These are phyloP conservation scores for Helminthosporium solani DNA, from an alignment of 2,329 filamentous ascomycete species.

Conservation along the genomic window DNA sequence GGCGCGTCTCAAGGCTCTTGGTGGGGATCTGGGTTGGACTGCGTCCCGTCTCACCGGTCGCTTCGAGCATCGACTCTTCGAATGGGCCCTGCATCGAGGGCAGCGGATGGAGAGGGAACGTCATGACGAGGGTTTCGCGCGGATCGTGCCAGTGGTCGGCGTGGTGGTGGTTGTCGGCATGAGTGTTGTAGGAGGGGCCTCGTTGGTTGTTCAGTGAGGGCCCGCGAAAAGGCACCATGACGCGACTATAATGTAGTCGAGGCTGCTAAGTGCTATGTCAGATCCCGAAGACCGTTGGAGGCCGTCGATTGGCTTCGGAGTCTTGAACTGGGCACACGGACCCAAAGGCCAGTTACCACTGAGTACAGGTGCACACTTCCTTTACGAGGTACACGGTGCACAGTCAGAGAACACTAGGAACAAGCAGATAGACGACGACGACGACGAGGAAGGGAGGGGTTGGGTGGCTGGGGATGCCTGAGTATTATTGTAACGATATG, in stretches of 20 bases:
- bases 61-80: constrained; percentile 76
- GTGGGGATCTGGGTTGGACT: constrained; percentile 46
- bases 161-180: constrained; percentile 11
- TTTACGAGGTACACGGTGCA: too few relatives aligned
- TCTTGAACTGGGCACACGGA: constrained; percentile 26
- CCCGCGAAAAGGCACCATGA: constrained; percentile 22
- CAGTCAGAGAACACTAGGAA: too few relatives aligned
- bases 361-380: too few relatives aligned
- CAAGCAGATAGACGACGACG: too few relatives aligned
- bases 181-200: constrained; percentile 7
- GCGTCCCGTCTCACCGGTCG: constrained; percentile 47
- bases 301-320: constrained; percentile 19
- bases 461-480: too few relatives aligned
- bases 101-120: constrained; percentile 67
- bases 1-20: constrained; percentile 35
- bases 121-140: constrained; percentile 37
- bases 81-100: constrained; percentile 77
- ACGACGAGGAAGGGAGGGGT: too few relatives aligned
- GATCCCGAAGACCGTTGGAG: constrained; percentile 1
- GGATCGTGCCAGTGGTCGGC: constrained; percentile 36
- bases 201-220: constrained; percentile 13
- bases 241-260: neutral
- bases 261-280: constrained; percentile 1
- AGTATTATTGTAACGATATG: too few relatives aligned
- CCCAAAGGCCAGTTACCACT: constrained; percentile 18